Base-by-base conservation (phyloP, 169 alveolate species). In the Neospora caninum region DNA sequence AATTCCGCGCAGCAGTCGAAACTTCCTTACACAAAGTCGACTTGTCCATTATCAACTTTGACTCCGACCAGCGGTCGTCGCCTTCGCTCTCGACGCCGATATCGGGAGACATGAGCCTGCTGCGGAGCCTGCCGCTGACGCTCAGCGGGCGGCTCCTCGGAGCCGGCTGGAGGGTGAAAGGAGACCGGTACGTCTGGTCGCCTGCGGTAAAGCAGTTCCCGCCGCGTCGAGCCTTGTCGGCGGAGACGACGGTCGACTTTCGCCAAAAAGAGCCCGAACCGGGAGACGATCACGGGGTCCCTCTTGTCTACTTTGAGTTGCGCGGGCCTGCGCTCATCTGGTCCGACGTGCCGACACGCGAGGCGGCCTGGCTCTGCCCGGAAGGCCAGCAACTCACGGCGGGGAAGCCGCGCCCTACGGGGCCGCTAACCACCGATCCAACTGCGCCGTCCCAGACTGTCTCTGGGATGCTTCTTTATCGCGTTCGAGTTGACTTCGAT, bases 261-360 rank as follows among this genome's bases (percentile, higher is more conserved):
- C 31, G 10, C 29, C 36, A n/a, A 20, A 69, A 25, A 25, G 31
- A 4, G 22, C 22, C 58, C 4, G 58, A 49, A 4, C 22, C 58
- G 22, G 58, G 13, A 4, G 58, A 13, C 58, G 58, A 13, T 49
- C 58, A 49, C n/a, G 27, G 45, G 43, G 34, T 42, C 67, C 89
- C 67, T 9, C 64, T 82, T 38, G 89, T 82, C 89, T 82, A 82
- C 64, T 82, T 82, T 67, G 89, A 82, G 64, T 49, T 82, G 67
- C 64, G 89, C 6, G 89, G 89, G 38, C 64, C 89, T 42, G 89
- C 67, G 41, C 53, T 82, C 20, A 36, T 82, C 13, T 42, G 67
- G 69, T 82, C 53, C 53, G 41, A 38, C 69, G 20, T 82, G 25
- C 67, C 41, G 29, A 9, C 41, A 31, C 89, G 89, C 53, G 67